Evolutionary conservation across 2,329 filamentous ascomycete species (phyloP), one percentile per base, ranked within the genome.

Genomic region (Geosmithia putterillii): DNA sequence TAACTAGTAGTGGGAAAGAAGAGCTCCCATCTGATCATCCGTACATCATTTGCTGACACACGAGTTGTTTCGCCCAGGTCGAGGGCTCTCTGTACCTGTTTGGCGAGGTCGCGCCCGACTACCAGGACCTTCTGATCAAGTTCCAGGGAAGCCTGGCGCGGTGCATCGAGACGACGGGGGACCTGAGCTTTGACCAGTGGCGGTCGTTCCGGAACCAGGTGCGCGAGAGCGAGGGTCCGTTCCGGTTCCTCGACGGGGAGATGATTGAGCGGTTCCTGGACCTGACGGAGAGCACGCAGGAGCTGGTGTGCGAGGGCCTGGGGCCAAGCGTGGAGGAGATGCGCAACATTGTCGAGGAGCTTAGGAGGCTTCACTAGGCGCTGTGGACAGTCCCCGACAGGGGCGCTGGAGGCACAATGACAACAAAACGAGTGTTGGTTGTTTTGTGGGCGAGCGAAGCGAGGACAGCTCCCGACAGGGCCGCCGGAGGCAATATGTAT

Each of bases 71-170:
- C 7, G 5, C 7, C 6, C 15, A 14, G 86, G 79, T 89, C 40
- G 90, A 96, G 59, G 92, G 92, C 21, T 83, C 83, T 0, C 81
- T 98, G 41, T 95, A 95, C 60, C 77, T 98, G 49, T 90, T 92
- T 54, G 87, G 84, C 1, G 75, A 83, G 7, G 87, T 98, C 50
- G 71, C 81, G 3, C 70, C 83, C 0, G 60, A 72, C 4, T 78
- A 84, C 43, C 82, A 87, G 55, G 83, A 94, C 51, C 69, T 94
- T 12, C 73, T 98, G 21, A 82, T 95, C 63, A 78, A 77, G 1
- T 77, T 98, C 44, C 92, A 98, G 58, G 65, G 68, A 0, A 76
- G 73, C 34, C 73, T 96, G 45, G 78, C 83, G 5, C 67, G 72
- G 3, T 68, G 76, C 6, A 71, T 95, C 22, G 65, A 75, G 32